Evolutionary conservation across 2,329 filamentous ascomycete species (phyloP), one percentile per base, ranked within the genome.

Genomic region (Colletotrichum spaethianum): DNA sequence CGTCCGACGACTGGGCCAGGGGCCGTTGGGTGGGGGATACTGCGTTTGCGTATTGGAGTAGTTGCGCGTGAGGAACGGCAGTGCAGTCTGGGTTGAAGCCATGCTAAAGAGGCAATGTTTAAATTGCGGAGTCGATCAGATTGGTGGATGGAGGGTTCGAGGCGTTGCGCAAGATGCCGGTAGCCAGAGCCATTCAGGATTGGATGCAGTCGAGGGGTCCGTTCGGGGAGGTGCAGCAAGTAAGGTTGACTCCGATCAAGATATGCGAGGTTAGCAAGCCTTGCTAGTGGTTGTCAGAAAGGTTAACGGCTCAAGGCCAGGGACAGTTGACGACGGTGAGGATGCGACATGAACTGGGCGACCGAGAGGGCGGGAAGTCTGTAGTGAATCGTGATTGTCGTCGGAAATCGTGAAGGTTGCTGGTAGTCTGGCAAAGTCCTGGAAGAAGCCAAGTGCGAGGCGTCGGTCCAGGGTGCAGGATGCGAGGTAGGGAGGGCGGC

Each of bases 21-120:
- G 74, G 70, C 72, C 73, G 64, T 75, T 73, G 50, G 74, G 73
- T 42, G 75, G 74, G 72, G 83, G 76, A 75, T 79, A 75, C 67
- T 82, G 78, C 66, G 79, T 83, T 74, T 76, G 78, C 73, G 79
- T 83, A 76, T 83, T 80, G 78, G 77, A 77, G 60, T 75, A 75
- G 55, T 77, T 82, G 76, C 85, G 83, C 72, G 82, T 80, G 73
- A 85, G 78, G 75, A 83, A 83, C 65, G 86, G 83, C 74, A 83
- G 78, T 60, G 82, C 81, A 63, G 83, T 81, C 76, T 80, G 81
- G 70, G 79, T 78, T 20, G 82, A 82, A 72, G 83, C 82, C 83
- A 86, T 85, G 63, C 67, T 73, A 53, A 55, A 42, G 44, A 56
- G 23, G 36, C 26, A 55, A 23, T 26, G 63, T 20, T 56, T 72